Percentiles rank a stretch among this genome's conserved stretches.
Evolutionary conservation across 768 basidiomycete genomes (phyloP).

Genomic region (Macrolepiota albuminosa): DNA sequence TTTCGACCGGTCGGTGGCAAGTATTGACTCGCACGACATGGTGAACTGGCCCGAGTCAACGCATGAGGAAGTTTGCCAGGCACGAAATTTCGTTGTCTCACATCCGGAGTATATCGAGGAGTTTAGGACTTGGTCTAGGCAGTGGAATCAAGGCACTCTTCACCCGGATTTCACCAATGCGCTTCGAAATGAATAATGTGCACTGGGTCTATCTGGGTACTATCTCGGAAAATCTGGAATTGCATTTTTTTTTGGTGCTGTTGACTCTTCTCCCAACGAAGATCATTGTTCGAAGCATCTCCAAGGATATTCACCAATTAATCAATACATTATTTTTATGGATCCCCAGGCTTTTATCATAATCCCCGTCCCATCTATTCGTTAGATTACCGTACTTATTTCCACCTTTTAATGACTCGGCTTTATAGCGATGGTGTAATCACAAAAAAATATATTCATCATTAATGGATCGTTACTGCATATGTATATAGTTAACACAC

Average conservation of each 20-base stretch:
- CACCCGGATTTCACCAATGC: constrained; percentile 10
- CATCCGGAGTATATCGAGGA: constrained; percentile 13
- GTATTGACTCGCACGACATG: constrained; percentile 8
- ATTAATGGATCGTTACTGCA: no score
- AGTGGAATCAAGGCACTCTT: constrained; percentile 17
- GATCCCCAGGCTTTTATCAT: background rate
- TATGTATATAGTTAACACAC: background rate
- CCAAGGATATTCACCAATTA: background rate
- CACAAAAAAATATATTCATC: no score
- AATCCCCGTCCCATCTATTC: background rate
- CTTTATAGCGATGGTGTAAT: background rate
- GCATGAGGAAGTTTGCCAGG: constrained; percentile 5
- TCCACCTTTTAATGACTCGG: background rate
- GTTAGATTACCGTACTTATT: background rate
- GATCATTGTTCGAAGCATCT: background rate
- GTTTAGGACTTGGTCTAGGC: constrained; percentile 7
- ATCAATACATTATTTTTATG: background rate
- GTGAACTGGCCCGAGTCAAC: constrained; percentile 11
- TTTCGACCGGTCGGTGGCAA: background rate
- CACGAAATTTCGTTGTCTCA: constrained; percentile 1
- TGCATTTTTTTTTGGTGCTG: background rate
- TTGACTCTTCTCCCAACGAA: background rate
- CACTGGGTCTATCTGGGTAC: background rate
- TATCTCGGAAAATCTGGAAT: background rate
- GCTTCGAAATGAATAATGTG: constrained; percentile 7